These are phyloP conservation scores for Leonotis leonurus DNA, from an alignment of 257 asterid genomes.

Conservation along the genomic window DNA sequence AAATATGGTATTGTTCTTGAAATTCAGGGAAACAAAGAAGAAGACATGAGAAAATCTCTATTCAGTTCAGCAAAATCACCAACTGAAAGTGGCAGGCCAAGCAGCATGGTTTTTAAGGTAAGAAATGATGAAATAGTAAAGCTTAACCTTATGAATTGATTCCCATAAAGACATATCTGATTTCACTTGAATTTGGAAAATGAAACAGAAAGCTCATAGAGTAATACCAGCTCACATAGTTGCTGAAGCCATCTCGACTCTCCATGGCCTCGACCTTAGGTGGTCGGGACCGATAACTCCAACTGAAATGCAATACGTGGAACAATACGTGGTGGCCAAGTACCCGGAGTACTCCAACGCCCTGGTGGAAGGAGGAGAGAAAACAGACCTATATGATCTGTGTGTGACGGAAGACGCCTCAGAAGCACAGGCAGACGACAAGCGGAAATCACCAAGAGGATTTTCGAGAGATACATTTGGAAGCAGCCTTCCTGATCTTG, in stretches of 20 bases:
- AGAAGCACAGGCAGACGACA: conserved; percentile 36
- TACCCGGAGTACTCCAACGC: conserved; percentile 76
- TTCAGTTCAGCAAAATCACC: conserved; percentile 32
- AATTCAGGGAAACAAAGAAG: conserved; percentile 40
- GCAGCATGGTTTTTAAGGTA: conserved; percentile 84
- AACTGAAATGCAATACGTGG: conserved; percentile 68
- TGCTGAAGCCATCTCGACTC: conserved; percentile 82
- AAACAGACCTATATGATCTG: conserved; percentile 59
- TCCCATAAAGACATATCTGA: background rate
- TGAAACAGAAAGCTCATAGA: conserved; percentile 47
- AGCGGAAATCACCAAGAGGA: conserved; percentile 45
- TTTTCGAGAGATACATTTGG: conserved; percentile 27
- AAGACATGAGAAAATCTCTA: conserved; percentile 39
- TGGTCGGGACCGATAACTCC: conserved; percentile 95
- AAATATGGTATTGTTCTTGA: background rate
- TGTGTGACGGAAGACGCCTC: conserved; percentile 47
- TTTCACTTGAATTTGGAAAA: background rate
- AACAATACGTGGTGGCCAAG: conserved; percentile 72
- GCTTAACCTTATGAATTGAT: background rate
- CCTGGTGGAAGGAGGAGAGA: conserved; percentile 66
- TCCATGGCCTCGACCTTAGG: conserved; percentile 75
- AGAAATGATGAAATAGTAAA: conserved; percentile 2
- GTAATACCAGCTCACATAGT: conserved; percentile 83
- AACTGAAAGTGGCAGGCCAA: conserved; percentile 57
- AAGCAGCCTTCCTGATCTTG: conserved; percentile 45